Percentiles rank a stretch among this genome's conserved stretches.
Conservation (phyloP, 371 early-diverging fungal genomes). For the Mucor racemosus region DNA sequence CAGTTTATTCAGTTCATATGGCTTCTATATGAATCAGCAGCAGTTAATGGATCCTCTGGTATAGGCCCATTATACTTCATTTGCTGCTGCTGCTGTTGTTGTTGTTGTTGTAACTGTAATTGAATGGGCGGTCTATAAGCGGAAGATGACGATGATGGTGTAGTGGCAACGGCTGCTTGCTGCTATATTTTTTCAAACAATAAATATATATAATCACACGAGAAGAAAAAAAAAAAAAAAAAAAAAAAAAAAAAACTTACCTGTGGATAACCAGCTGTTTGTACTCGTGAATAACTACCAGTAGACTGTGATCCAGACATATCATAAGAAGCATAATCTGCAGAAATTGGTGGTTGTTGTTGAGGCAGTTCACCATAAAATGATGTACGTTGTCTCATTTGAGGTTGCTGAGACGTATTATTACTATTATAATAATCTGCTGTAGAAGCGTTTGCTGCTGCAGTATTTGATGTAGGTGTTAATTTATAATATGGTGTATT, state of each 20-base stretch:
- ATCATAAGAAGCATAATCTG: no score
- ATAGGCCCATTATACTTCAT: slow-evolving; percentile 30
- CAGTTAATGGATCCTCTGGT: slow-evolving; percentile 40
- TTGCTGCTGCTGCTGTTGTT: slow-evolving; percentile 2
- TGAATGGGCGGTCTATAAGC: slow-evolving; percentile 1
- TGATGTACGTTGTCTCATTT: slow-evolving; percentile 14
- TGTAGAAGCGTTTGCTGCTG: background rate
- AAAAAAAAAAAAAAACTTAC: no score
- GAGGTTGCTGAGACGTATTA: background rate
- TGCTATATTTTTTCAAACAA: background rate
- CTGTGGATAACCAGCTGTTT: slow-evolving; percentile 27
- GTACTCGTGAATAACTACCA: no score
- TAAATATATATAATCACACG: background rate
- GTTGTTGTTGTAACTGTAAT: slow-evolving; percentile 5
- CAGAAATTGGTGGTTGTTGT: no score
- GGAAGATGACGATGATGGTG: background rate
- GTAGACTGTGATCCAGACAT: no score
- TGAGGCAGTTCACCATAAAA: no score
- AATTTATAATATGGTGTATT: slow-evolving; percentile 12
- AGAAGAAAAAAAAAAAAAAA: background rate
- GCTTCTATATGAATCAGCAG: slow-evolving; percentile 34
- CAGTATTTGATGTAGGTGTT: slow-evolving; percentile 11
- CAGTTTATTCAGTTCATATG: slow-evolving; percentile 16
- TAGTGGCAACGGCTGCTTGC: background rate
- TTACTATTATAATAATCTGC: background rate